These are phyloP conservation scores for Leishmania gerbilli DNA, from an alignment of 208 protist genomes.

Conservation along the genomic window DNA sequence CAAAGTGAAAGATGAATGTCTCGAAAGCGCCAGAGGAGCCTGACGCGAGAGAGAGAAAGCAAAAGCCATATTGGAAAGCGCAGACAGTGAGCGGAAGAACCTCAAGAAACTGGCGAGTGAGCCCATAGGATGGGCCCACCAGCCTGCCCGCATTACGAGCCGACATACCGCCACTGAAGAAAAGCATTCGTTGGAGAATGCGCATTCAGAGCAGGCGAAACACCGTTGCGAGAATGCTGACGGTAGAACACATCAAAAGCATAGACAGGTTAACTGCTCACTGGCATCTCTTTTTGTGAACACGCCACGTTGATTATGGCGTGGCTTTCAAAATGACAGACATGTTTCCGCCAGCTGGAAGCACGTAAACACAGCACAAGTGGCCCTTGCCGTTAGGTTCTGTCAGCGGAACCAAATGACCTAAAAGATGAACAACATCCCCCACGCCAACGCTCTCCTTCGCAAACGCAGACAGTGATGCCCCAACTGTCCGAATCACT, in stretches of 20 bases:
- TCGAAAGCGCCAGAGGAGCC: background rate
- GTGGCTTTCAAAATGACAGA: conserved; percentile 40
- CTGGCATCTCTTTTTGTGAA: background rate
- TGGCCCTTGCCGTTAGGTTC: background rate
- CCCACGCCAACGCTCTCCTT: conserved; percentile 45
- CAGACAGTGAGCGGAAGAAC: conserved; percentile 4
- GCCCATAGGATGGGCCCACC: background rate
- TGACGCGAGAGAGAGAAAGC: conserved; percentile 1
- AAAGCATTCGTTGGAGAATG: background rate
- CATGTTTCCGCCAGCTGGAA: conserved; percentile 81
- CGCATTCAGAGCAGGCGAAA: background rate
- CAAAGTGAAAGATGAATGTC: background rate
- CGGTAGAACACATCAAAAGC: background rate
- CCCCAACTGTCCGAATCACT: conserved; percentile 61
- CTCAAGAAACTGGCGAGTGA: conserved; percentile 11
- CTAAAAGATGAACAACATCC: conserved; percentile 84
- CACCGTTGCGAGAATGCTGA: background rate
- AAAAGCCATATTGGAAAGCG: conserved; percentile 18
- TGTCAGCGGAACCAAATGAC: conserved; percentile 56
- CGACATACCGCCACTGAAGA: background rate
- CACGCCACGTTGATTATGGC: background rate
- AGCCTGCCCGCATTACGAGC: background rate
- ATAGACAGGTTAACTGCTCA: background rate
- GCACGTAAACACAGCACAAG: conserved; percentile 53
- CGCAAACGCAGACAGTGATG: conserved; percentile 62